Evolutionary conservation across 106 monocot genomes (phyloP).

Genomic region (Dendrobium catenatum): DNA sequence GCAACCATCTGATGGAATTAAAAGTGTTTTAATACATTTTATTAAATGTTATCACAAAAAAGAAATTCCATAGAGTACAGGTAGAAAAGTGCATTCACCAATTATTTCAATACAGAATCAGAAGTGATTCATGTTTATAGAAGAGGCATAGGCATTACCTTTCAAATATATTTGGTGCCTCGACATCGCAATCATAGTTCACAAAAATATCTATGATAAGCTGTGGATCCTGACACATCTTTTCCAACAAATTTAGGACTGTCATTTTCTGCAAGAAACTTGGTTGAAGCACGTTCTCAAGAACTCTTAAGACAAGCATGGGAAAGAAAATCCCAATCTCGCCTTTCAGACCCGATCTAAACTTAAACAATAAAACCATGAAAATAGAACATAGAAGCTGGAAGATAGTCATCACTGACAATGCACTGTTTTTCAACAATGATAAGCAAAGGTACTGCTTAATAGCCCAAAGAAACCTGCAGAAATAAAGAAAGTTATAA

Average conservation of each 20-base stretch:
- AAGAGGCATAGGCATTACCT: constrained; percentile 38
- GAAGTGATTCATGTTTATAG: neutral
- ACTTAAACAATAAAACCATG: constrained; percentile 59
- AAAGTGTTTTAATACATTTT: constrained; percentile 59
- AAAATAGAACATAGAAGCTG: constrained; percentile 96
- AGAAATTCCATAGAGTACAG: neutral
- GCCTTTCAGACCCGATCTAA: constrained; percentile 88
- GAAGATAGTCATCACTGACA: constrained; percentile 90
- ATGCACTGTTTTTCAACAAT: constrained; percentile 92
- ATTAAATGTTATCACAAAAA: neutral
- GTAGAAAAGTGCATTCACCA: neutral
- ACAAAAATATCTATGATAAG: constrained; percentile 92
- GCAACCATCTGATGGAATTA: constrained; percentile 86
- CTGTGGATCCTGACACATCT: constrained; percentile 82
- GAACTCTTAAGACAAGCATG: constrained; percentile 88
- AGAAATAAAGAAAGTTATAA: constrained; percentile 1
- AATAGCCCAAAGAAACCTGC: constrained; percentile 95
- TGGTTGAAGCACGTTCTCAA: constrained; percentile 93
- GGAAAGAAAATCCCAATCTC: constrained; percentile 98
- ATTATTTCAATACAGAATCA: neutral
- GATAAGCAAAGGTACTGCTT: constrained; percentile 97
- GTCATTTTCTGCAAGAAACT: constrained; percentile 96
- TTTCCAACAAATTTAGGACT: constrained; percentile 83
- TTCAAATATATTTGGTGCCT: constrained; percentile 96
- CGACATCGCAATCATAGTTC: constrained; percentile 98